Percentiles rank a stretch among this genome's conserved stretches.
Conservation (phyloP, 2,329 filamentous ascomycete species). For the Fusarium verrucosum region DNA sequence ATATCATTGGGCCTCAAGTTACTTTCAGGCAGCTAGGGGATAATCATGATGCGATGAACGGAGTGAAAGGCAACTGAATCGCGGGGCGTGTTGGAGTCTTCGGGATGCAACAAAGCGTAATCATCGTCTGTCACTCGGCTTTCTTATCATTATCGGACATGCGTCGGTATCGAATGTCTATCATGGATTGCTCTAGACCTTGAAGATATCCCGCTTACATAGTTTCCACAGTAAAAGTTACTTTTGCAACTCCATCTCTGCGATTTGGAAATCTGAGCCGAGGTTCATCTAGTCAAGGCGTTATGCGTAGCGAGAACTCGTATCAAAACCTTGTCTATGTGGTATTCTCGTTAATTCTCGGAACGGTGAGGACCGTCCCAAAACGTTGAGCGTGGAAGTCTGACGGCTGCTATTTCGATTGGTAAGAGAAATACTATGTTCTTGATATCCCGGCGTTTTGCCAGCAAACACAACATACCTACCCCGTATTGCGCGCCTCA, state of each 20-base stretch:
- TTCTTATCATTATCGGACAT: background rate
- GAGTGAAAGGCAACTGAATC: background rate
- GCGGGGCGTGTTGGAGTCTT: background rate
- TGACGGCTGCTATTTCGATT: background rate
- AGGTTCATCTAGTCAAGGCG: background rate
- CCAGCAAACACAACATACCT: no score
- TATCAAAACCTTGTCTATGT: accelerated
- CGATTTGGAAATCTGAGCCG: background rate
- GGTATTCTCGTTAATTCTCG: background rate
- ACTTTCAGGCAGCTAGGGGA: background rate
- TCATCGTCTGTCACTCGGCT: background rate
- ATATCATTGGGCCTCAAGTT: background rate
- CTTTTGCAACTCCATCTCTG: background rate
- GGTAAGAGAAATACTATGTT: background rate
- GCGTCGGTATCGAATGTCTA: background rate
- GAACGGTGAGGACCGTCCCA: background rate
- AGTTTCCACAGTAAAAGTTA: background rate
- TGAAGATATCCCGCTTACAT: background rate
- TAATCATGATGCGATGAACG: background rate
- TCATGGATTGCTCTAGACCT: background rate
- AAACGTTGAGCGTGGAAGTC: background rate
- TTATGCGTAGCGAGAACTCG: accelerated
- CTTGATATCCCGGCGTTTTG: accelerated
- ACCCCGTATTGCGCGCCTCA: background rate
- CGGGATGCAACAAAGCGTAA: background rate